Percentiles rank a stretch among this genome's conserved stretches.
These are phyloP conservation scores for Candida ulmi DNA, from an alignment of 805 yeast species.

Conservation along the genomic window DNA sequence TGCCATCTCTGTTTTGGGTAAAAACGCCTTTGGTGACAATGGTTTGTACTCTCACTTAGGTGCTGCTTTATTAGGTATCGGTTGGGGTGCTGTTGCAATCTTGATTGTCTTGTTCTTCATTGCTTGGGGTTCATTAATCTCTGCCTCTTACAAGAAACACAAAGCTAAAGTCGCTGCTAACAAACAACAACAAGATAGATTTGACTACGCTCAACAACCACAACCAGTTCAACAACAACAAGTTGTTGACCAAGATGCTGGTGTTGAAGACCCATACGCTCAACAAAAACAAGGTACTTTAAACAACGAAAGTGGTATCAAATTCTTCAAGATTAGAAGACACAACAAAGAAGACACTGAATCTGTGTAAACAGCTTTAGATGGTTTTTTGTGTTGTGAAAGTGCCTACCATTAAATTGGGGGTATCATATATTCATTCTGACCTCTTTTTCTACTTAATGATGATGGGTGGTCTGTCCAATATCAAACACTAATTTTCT, in stretches of 20 bases:
- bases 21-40: constrained; percentile 53
- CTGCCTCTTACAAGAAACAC: constrained; percentile 47
- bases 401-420: too few species aligned
- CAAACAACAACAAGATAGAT: constrained; percentile 1
- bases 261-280: constrained; percentile 19
- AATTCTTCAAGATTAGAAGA: constrained; percentile 71
- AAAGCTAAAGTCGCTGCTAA: constrained; percentile 25
- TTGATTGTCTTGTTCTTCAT: constrained; percentile 45
- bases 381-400: too few species aligned
- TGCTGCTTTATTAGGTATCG: constrained; percentile 50
- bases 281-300: constrained; percentile 24
- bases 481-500: too few species aligned
- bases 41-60: constrained; percentile 46
- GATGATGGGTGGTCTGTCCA: too few species aligned
- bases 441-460: too few species aligned
- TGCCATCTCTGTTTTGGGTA: constrained; percentile 73
- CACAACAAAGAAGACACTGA: constrained; percentile 38
- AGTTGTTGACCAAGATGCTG: constrained; percentile 19
- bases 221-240: constrained; percentile 6
- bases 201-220: constrained; percentile 10
- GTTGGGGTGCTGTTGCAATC: constrained; percentile 66
- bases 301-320: constrained; percentile 53
- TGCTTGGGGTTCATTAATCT: constrained; percentile 45
- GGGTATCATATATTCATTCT: neutral
- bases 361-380: constrained; percentile 22